Evolutionary conservation across 2,329 filamentous ascomycete genomes (phyloP), one percentile per base, ranked within the genome.

Genomic region (Coccinonectria pachysandricola): DNA sequence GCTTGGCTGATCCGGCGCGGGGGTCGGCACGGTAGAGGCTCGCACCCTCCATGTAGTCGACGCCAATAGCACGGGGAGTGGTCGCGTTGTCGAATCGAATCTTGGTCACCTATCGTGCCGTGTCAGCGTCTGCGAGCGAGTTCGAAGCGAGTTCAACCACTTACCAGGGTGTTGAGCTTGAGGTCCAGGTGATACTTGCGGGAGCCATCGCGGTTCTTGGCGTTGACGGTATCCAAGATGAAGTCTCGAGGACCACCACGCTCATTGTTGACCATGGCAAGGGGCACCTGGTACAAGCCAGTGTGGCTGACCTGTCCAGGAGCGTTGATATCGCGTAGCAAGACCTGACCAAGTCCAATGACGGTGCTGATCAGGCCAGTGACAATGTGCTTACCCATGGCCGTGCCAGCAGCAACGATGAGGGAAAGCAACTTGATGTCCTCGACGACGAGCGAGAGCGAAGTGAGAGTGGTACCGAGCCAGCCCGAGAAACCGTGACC

Each of bases 161-260:
- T 3, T 26, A 34, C 42, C 5, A 43, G 24, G 6, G 39, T 43
- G 18, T 45, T 18, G 7, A 45, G 42, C 34, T 51, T 48, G 7
- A 46, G 42, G 7, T 44, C 36, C 0, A 50, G 39, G 4, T 46
- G 37, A 8, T 49, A 48, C 32, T 48, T 48, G 18, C 41, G 34
- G 25, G 40, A 40, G 2, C 42, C 42, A 15, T 45, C 42, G 4
- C 26, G 24, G 14, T 43, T 43, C 2, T 30, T 21, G 5, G 37
- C 42, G 8, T 38, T 40, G 27, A 36, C 43, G 1, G 40, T 46
- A 3, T 49, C 35, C 2, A 71, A 42, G 24, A 79, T 53, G 26
- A 74, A 68, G 29, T 75, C 66, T 15, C 71, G 64, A 4, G 68
- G 56, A 9, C 71, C 66, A 22, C 57, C 66, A 15, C 73, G 70